These are phyloP conservation scores for cucumber (Cucumis sativus) DNA, from an alignment of 306 rosid species.

Conservation along the genomic window DNA sequence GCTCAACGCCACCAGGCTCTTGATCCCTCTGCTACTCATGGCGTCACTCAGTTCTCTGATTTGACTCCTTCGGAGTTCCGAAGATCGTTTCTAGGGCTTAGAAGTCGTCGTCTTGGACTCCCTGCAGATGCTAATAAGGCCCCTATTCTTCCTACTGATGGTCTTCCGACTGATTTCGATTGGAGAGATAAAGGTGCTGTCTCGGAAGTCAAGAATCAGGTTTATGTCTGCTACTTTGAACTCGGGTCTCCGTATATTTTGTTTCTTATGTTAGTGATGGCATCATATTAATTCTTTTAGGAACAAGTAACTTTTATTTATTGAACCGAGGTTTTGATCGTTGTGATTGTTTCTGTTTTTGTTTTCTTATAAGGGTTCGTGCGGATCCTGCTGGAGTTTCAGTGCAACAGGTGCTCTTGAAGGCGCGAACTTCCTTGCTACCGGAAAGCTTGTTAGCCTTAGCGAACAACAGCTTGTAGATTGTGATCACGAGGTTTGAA, in stretches of 20 bases:
- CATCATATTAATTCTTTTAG: neutral
- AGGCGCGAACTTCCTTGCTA: conserved; percentile 82
- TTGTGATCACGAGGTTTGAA: conserved; percentile 84
- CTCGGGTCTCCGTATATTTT: neutral
- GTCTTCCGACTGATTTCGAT: conserved; percentile 75
- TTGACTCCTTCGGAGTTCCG: conserved; percentile 64
- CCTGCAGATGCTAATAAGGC: conserved; percentile 62
- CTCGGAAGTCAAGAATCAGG: conserved; percentile 77
- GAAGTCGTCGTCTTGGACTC: conserved; percentile 33
- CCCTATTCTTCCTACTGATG: conserved; percentile 68
- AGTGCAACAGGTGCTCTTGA: conserved; percentile 90
- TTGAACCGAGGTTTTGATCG: neutral
- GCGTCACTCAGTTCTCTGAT: conserved; percentile 80
- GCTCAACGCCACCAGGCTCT: conserved; percentile 59
- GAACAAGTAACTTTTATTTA: neutral
- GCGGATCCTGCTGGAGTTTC: conserved; percentile 99
- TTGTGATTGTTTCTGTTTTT: neutral
- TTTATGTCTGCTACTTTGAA: neutral
- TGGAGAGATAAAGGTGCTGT: conserved; percentile 96
- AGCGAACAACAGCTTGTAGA: conserved; percentile 99
- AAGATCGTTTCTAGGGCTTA: conserved; percentile 44
- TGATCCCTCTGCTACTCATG: conserved; percentile 80
- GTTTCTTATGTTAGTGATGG: neutral
- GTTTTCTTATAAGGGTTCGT: conserved; percentile 49
- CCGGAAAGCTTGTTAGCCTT: conserved; percentile 82